Evolutionary conservation across 2,329 filamentous ascomycete genomes (phyloP).

Genomic region (Fusarium sp.): DNA sequence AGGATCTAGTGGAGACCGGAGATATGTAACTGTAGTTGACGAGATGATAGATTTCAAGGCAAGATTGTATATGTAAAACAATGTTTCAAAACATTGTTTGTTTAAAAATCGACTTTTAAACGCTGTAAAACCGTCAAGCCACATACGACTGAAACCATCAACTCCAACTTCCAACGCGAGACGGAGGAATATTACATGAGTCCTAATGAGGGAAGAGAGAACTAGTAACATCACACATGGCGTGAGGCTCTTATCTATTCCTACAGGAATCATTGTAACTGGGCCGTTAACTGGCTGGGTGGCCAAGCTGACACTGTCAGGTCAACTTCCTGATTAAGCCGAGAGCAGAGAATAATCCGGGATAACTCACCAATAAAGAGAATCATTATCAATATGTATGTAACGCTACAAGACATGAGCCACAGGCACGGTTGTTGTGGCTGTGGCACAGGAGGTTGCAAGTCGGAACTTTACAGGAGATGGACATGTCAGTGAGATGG

Average conservation of each 20-base stretch:
- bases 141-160: neutral
- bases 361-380: neutral
- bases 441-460: neutral
- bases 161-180: neutral
- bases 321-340: neutral
- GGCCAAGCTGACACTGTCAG: neutral
- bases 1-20: neutral
- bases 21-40: neutral
- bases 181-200: neutral
- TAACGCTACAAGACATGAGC: neutral
- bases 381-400: neutral
- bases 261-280: neutral
- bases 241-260: neutral
- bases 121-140: neutral
- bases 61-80: neutral
- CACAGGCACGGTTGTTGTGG: neutral
- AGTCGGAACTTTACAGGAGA: neutral
- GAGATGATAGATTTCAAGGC: neutral
- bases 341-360: slow-evolving; percentile 2
- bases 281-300: slow-evolving; percentile 12
- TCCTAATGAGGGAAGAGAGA: neutral
- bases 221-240: neutral
- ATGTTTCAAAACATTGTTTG: neutral
- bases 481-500: neutral
- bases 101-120: neutral